Percentiles rank a stretch among this genome's conserved stretches.
Conservation (phyloP, 495 filamentous ascomycete species). For the Parmelia sp. region DNA sequence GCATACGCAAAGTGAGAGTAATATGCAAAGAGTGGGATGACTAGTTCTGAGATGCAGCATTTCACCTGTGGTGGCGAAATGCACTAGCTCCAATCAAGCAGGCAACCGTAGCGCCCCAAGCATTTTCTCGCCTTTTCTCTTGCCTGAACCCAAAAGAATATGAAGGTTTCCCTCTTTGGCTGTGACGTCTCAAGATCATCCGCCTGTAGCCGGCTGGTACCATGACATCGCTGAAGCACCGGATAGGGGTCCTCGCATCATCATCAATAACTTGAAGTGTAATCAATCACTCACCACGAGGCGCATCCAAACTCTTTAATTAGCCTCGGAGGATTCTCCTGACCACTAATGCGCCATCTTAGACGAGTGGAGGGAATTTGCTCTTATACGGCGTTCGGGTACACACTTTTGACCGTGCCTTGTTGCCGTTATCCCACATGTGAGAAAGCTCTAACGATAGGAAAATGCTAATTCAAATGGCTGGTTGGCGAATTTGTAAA, state of each 20-base stretch:
- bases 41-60: conserved; percentile 6
- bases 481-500: background rate
- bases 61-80: conserved; percentile 7
- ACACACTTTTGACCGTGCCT: background rate
- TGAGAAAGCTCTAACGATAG: background rate
- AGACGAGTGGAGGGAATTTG: background rate
- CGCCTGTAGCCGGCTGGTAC: conserved; percentile 6
- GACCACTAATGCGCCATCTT: background rate
- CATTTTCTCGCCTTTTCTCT: conserved; percentile 13
- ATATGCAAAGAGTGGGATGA: conserved; percentile 9
- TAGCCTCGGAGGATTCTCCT: background rate
- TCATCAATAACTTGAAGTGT: background rate
- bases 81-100: conserved; percentile 17
- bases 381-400: background rate
- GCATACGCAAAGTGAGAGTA: conserved; percentile 1
- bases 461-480: background rate
- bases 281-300: background rate
- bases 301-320: background rate
- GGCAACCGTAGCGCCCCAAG: conserved; percentile 20
- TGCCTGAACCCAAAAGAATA: background rate
- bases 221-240: background rate
- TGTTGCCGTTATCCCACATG: background rate
- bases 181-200: background rate
- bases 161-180: background rate
- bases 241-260: background rate